Base-by-base conservation (phyloP, 2,329 filamentous ascomycete genomes). In the Lachnellula hyalina region DNA sequence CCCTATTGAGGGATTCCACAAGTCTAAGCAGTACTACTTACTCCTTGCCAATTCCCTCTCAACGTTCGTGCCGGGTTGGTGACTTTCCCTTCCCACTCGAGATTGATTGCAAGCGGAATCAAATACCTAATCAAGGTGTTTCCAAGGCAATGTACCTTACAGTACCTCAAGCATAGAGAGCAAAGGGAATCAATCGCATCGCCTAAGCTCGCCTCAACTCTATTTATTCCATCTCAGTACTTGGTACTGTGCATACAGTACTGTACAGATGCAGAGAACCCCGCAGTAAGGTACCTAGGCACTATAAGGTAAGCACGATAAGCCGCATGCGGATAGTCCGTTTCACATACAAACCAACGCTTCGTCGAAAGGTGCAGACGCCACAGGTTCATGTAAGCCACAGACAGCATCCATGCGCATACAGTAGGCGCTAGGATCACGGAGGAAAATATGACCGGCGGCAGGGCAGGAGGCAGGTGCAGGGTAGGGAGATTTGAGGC, bases 301-400 rank as follows among this genome's bases (percentile, higher is more conserved):
- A n/a, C n/a, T n/a, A n/a, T n/a, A n/a, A n/a, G n/a, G n/a, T 47
- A 47, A 47, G 44, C 44, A 47, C 44, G 44, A 47, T 47, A 47
- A 47, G 19, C 44, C 44, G 28, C 23, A 47, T 47, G 14, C 2
- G 44, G 44, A 47, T 47, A 25, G 12, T 4, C 12, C n/a, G 44
- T 47, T 47, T 28, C 44, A 32, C 23, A 47, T 47, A 47, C 2
- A 47, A 17, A 32, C 21, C 19, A 3, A 21, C 21, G 21, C 5
- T 11, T 17, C 9, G n/a, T 21, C 15, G 11, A 21, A 28, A 28
- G 23, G 7, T 11, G 17, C 7, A 17, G 11, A 25, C 25, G 25
- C 25, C 25, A 25, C 25, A 5, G 25, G 25, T 5, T 25, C 4
- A 25, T 47, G 8, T 47, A 21, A 47, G 44, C 44, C 44, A 47